Base-by-base conservation (phyloP, 2,329 filamentous ascomycete species). In the Hypomyces rosellus region DNA sequence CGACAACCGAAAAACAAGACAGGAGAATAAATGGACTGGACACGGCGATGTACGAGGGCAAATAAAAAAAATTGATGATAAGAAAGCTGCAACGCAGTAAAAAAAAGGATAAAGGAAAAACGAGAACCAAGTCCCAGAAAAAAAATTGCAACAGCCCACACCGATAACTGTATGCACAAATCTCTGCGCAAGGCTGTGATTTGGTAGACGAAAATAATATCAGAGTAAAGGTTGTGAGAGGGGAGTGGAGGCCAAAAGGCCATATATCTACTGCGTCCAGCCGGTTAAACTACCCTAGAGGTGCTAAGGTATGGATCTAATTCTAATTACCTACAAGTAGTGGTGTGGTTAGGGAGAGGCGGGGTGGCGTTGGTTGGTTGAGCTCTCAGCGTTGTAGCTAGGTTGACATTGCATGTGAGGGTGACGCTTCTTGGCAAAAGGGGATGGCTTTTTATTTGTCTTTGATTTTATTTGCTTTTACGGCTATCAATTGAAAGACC, bases 91-190 rank as follows among this genome's bases (percentile, higher is more conserved):
- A 43, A 49, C 34, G 55, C 55, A 60, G 53, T 55, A 58, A 54
- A 58, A 50, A 54, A 53, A 54, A 60, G 56, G 49, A 53, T 49
- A 58, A 55, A 57, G 50, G 54, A 54, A 54, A 53, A 54, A 59
- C 54, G 50, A 58, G 55, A 56, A 58, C 50, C 57, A 54, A 54
- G 53, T 57, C 56, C 55, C 45, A 39, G 47, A 57, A 58, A 57
- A 41, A 49, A 57, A 57, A 57, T 59, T 51, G 57, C 57, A 60
- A 55, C 52, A 55, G 52, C 53, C 36, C 53, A 51, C 55, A 57
- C 48, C 49, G 52, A 51, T 54, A 49, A 43, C 14, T 46, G 39
- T 33, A 44, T 46, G 44, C 37, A 39, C 51, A 50, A 41, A 50
- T 57, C 52, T 53, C 51, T 51, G 49, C 45, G 43, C 48, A 50